A percentile compares a stretch with the other conserved stretches of the same genome.
These are phyloP conservation scores for Cicer yamashitae DNA, from an alignment of 306 rosid species.

Conservation along the genomic window DNA sequence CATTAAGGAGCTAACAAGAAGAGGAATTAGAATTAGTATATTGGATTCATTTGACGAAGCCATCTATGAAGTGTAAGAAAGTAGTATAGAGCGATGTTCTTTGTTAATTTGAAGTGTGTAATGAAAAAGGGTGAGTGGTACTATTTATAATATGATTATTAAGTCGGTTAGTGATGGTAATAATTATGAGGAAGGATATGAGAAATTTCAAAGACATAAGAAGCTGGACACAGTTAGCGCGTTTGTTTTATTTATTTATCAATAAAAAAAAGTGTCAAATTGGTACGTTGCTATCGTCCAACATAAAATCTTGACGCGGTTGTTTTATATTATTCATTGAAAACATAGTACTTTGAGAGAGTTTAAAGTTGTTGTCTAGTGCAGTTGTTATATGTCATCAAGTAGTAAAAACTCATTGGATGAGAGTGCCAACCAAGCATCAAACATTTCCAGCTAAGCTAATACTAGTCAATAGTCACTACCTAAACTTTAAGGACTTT, in stretches of 20 bases:
- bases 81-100: no score
- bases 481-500: background rate
- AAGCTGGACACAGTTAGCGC: slow-evolving; percentile 45
- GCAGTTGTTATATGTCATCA: background rate
- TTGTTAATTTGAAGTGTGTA: no score
- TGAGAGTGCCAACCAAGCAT: slow-evolving; percentile 40
- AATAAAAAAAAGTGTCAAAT: background rate
- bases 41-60: slow-evolving; percentile 13
- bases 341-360: no score
- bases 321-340: no score
- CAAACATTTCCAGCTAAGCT: slow-evolving; percentile 34
- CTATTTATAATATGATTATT: no score
- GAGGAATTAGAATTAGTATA: slow-evolving; percentile 28
- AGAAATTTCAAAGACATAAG: slow-evolving; percentile 29
- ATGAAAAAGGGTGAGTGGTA: no score
- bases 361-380: background rate
- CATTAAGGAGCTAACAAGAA: slow-evolving; percentile 40
- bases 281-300: background rate
- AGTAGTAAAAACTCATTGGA: background rate
- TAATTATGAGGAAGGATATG: background rate
- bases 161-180: no score
- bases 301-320: no score
- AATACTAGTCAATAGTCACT: background rate
- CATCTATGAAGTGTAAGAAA: slow-evolving; percentile 27
- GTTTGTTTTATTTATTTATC: background rate